Evolutionary conservation across 768 basidiomycete genomes (phyloP), one percentile per base, ranked within the genome.

Genomic region (Lentinula raphanica): DNA sequence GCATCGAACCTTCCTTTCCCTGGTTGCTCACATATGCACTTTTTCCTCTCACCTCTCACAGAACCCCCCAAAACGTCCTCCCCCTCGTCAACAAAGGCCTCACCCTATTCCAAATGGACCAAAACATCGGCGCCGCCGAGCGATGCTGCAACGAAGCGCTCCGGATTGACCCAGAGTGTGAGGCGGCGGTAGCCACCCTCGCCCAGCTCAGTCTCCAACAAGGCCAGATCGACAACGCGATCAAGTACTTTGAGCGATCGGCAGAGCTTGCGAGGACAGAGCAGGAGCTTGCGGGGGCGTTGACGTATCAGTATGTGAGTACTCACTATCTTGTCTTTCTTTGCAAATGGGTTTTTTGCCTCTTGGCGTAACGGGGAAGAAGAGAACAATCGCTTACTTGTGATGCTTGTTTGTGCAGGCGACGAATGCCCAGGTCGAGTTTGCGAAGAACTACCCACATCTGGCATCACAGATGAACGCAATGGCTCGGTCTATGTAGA

Each of bases 1-100:
- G 8, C 25, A 3, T 17, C 11, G 36, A 7, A 17, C 2, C 12
- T 19, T 17, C 11, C 12, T n/a, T n/a, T n/a, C n/a, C n/a, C n/a
- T n/a, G n/a, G 9, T 32, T 23, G 8, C 6, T 25, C 39, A n/a
- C 54, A 23, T 39, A n/a, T n/a, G n/a, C n/a, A n/a, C n/a, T n/a
- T n/a, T 32, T 21, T 9, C 9, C 7, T 25, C 31, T 15, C 28
- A 56, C 32, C 32, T 13, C 32, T 2, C 32, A 35, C 25, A 48
- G 54, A 67, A 63, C 60, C 76, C 59, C 83, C 66, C 67, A 87
- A 54, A 99, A 98, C 69, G 96, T 97, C 23, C 80, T 98, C 3
- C 90, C 96, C 0, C 76, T 96, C 44, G 94, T 98, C 55, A 99
- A 99, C 85, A 97, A 96, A 69, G 94, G 95, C n/a, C 87, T 98